phyloP scores from a whole-genome alignment of 345 rosid species.

The Camelina hispida region DNA sequence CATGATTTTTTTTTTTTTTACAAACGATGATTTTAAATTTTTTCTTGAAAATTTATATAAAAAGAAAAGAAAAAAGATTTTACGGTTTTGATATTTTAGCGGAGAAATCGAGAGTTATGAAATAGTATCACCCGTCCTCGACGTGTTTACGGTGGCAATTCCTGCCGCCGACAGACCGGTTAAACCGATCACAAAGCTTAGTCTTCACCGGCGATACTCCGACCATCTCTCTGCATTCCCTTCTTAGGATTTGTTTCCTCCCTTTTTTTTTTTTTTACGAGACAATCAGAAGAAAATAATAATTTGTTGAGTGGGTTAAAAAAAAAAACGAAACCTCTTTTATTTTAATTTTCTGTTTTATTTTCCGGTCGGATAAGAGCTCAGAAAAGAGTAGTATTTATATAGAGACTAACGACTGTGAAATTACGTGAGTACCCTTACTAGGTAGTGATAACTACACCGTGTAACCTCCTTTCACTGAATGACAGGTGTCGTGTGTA shows the following conservation, averaged over 20 bases:
- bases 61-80: neutral
- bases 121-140: constrained; percentile 85
- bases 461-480: constrained; percentile 25
- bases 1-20: constrained; percentile 4
- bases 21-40: constrained; percentile 1
- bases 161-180: constrained; percentile 72
- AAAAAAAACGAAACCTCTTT: constrained; percentile 19
- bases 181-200: constrained; percentile 56
- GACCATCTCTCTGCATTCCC: constrained; percentile 90
- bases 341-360: neutral
- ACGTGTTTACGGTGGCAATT: constrained; percentile 95
- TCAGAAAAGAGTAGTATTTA: constrained; percentile 25
- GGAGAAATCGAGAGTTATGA: neutral
- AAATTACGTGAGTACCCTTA: constrained; percentile 5
- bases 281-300: neutral
- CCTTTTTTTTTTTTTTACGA: neutral
- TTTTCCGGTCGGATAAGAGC: constrained; percentile 4
- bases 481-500: constrained; percentile 20
- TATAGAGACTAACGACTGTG: constrained; percentile 2
- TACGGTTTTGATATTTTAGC: neutral
- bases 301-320: too few species aligned
- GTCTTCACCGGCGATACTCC: constrained; percentile 53
- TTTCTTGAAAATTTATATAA: neutral
- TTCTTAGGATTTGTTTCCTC: constrained; percentile 10
- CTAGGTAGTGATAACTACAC: constrained; percentile 26